Evolutionary conservation across 495 filamentous ascomycete genomes (phyloP).

Genomic region (Rhizodiscina lignyota): DNA sequence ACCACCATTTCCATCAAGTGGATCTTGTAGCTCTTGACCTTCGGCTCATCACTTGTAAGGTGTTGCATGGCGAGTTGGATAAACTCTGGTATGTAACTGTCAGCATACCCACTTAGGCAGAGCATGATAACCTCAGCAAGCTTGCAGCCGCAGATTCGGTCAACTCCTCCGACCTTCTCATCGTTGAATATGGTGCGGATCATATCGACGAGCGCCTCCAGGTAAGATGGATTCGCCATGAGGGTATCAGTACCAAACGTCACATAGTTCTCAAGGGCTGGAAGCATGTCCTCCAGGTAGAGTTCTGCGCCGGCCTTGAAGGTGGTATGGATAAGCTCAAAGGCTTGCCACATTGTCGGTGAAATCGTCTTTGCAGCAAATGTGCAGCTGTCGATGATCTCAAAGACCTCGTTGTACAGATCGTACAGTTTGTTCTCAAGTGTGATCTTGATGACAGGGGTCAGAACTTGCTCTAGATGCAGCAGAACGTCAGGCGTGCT

Average conservation of each 20-base stretch:
- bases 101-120: constrained; percentile 78
- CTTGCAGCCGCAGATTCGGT: constrained; percentile 98
- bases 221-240: constrained; percentile 66
- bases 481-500: constrained; percentile 87
- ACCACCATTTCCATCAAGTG: constrained; percentile 99
- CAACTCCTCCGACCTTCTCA: constrained; percentile 81
- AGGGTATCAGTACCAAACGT: constrained; percentile 72
- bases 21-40: constrained; percentile 79
- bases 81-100: constrained; percentile 74
- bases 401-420: constrained; percentile 93
- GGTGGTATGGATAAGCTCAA: constrained; percentile 87
- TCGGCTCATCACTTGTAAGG: constrained; percentile 52
- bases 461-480: constrained; percentile 86
- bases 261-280: constrained; percentile 92
- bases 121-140: constrained; percentile 94
- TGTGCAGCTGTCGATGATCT: constrained; percentile 99
- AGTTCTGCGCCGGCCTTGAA: constrained; percentile 95
- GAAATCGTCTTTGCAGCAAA: constrained; percentile 93
- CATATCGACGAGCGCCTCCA: constrained; percentile 78
- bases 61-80: constrained; percentile 75
- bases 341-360: constrained; percentile 94
- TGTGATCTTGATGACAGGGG: constrained; percentile 92
- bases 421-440: constrained; percentile 96
- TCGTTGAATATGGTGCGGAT: constrained; percentile 58
- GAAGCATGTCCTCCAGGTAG: constrained; percentile 98